These are phyloP conservation scores for Penicillium desertorum DNA, from an alignment of 495 filamentous ascomycete genomes.

Conservation along the genomic window DNA sequence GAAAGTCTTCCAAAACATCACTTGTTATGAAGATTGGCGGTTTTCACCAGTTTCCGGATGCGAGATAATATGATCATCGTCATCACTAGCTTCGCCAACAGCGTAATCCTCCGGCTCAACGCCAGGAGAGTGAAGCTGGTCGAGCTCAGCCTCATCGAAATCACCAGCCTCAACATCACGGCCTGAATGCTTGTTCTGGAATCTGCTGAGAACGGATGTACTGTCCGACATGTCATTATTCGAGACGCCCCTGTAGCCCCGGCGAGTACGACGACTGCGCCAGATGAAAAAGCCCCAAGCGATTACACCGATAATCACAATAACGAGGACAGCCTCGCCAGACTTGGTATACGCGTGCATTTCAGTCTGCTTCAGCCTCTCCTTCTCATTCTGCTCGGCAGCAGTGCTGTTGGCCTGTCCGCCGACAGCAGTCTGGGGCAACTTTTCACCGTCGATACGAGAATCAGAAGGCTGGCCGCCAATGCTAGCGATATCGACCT, in stretches of 20 bases:
- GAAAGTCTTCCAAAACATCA: not conserved
- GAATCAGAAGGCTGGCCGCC: slow-evolving; percentile 83
- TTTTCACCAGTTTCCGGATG: slow-evolving; percentile 8
- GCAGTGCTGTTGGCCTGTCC: slow-evolving; percentile 78
- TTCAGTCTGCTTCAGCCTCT: slow-evolving; percentile 78
- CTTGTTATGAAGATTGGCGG: slow-evolving; percentile 11
- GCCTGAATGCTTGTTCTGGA: slow-evolving; percentile 48
- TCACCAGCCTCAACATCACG: slow-evolving; percentile 77
- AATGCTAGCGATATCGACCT: slow-evolving; percentile 87
- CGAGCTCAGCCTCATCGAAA: slow-evolving; percentile 87
- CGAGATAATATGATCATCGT: slow-evolving; percentile 31
- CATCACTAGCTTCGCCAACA: slow-evolving; percentile 46
- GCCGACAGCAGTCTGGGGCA: slow-evolving; percentile 79
- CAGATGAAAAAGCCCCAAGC: slow-evolving; percentile 87
- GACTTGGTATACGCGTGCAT: slow-evolving; percentile 92
- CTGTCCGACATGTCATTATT: slow-evolving; percentile 28
- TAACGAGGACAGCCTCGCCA: slow-evolving; percentile 82
- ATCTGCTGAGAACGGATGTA: slow-evolving; percentile 36
- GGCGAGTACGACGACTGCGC: slow-evolving; percentile 61
- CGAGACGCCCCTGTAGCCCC: slow-evolving; percentile 49
- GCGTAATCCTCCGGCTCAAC: slow-evolving; percentile 43
- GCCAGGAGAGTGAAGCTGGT: slow-evolving; percentile 62
- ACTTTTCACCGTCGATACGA: slow-evolving; percentile 85
- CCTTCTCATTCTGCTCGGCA: slow-evolving; percentile 69
- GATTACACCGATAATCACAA: slow-evolving; percentile 75